Base-by-base conservation (phyloP, 768 basidiomycete species). In the Lactifluus echinatus region DNA sequence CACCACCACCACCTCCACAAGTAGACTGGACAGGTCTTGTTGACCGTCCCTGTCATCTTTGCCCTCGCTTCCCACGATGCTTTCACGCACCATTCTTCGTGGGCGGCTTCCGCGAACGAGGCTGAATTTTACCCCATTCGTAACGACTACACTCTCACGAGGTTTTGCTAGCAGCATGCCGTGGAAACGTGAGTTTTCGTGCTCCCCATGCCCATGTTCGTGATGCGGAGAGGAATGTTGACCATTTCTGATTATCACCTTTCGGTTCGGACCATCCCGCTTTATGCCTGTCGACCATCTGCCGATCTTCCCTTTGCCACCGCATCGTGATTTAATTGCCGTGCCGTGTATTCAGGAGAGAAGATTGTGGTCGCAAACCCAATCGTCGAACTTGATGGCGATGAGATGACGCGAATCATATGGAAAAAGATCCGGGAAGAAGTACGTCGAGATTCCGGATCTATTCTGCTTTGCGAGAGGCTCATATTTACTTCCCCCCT, bases 401-500 rank as follows among this genome's bases (percentile, higher is more conserved):
- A 96, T 73, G 95, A 99, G 75, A 98, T 98, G 95, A 99, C 95
- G 33, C 79, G 95, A 64, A 96, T 99, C 67, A 99, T 98, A 70
- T 97, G 91, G 93, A 93, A 93, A 82, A 93, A 93, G 78, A 93
- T 94, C 67, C 79, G 90, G 56, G 89, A 96, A 66, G 92, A 96
- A 82, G 93, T 92, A 55, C 59, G 80, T 72, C 50, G 24, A n/a
- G 21, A n/a, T 10, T 40, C n/a, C 43, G 14, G 19, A 40, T n/a
- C n/a, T n/a, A n/a, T n/a, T n/a, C n/a, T n/a, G n/a, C n/a, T n/a
- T n/a, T n/a, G n/a, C n/a, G n/a, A n/a, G n/a, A n/a, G n/a, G n/a
- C n/a, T n/a, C n/a, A n/a, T n/a, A n/a, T n/a, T n/a, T n/a, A n/a
- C n/a, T n/a, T n/a, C n/a, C n/a, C n/a, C n/a, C 7, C 31, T n/a